A percentile compares a stretch with the other conserved stretches of the same genome.
These are phyloP conservation scores for Paraphoma chrysanthemicola DNA, from an alignment of 2,329 filamentous ascomycete species.

Conservation along the genomic window DNA sequence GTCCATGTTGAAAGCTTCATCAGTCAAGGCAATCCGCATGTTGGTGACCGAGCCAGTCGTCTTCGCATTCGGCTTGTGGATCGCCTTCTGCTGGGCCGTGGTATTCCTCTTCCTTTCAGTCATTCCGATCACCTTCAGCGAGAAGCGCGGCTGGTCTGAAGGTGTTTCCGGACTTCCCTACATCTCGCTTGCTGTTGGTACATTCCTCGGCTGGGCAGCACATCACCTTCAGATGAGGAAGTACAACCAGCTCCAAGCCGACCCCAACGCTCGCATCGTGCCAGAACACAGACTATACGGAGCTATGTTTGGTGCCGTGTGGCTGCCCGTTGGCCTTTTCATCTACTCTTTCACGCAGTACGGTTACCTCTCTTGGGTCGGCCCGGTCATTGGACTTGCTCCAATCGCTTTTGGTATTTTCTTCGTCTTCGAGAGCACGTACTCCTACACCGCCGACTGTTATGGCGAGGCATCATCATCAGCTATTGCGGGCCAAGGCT, in stretches of 20 bases:
- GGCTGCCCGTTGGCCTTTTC: constrained; percentile 42
- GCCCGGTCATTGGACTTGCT: constrained; percentile 57
- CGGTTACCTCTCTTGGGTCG: constrained; percentile 57
- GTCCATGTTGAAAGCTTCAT: constrained; percentile 55
- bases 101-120: constrained; percentile 61
- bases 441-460: constrained; percentile 61
- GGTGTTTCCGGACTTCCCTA: constrained; percentile 59
- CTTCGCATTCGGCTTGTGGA: constrained; percentile 60
- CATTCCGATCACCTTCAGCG: constrained; percentile 49
- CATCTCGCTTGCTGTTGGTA: constrained; percentile 59
- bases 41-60: constrained; percentile 58
- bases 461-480: constrained; percentile 56
- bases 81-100: constrained; percentile 61
- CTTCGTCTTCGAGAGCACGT: constrained; percentile 57
- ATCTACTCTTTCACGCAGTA: constrained; percentile 64
- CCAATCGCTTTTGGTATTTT: constrained; percentile 62
- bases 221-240: constrained; percentile 61
- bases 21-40: constrained; percentile 61
- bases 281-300: constrained; percentile 43
- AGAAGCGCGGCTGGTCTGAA: constrained; percentile 61
- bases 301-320: constrained; percentile 40
- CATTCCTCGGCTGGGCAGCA: constrained; percentile 56
- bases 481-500: constrained; percentile 59
- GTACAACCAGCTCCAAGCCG: constrained; percentile 52
- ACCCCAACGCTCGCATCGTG: constrained; percentile 46